Conservation (phyloP, 306 rosid species). For the Pyrus pyrifolia region DNA sequence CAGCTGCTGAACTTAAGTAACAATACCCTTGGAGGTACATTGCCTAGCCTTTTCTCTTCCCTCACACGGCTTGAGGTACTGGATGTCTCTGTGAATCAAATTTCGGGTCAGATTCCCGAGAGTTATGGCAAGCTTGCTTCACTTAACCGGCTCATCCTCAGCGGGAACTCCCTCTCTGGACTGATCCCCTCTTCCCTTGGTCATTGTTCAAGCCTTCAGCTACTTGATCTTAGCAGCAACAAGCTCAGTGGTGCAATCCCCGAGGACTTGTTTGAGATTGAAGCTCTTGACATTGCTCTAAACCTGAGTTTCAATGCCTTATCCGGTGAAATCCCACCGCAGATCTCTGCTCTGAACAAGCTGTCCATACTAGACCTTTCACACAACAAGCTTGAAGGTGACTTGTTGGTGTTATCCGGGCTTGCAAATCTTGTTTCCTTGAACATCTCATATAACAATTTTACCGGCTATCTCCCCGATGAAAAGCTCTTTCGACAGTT, state of each 20-base stretch:
- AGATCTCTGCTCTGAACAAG: constrained; percentile 56
- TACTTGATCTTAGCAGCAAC: constrained; percentile 72
- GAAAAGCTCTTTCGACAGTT: constrained; percentile 65
- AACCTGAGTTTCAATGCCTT: constrained; percentile 67
- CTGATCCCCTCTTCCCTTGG: constrained; percentile 62
- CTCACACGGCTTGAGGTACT: constrained; percentile 60
- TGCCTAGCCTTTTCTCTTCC: constrained; percentile 53
- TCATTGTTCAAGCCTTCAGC: constrained; percentile 58
- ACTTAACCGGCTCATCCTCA: constrained; percentile 52
- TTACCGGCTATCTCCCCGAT: constrained; percentile 72
- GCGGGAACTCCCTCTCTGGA: constrained; percentile 51
- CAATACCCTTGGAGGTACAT: constrained; percentile 58
- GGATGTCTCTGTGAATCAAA: constrained; percentile 58
- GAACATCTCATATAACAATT: constrained; percentile 72
- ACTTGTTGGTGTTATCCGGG: constrained; percentile 45
- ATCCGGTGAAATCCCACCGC: constrained; percentile 55
- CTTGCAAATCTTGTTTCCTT: constrained; percentile 75
- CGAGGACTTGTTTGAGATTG: constrained; percentile 43
- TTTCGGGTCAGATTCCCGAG: constrained; percentile 48
- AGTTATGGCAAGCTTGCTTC: constrained; percentile 55
- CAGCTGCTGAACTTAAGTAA: constrained; percentile 81
- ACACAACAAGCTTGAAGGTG: constrained; percentile 66
- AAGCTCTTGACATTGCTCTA: constrained; percentile 71
- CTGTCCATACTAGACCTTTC: constrained; percentile 72
- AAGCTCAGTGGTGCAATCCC: constrained; percentile 64